Base-by-base conservation (phyloP, 2,329 filamentous ascomycete genomes). In the Alternaria gansuensis region DNA sequence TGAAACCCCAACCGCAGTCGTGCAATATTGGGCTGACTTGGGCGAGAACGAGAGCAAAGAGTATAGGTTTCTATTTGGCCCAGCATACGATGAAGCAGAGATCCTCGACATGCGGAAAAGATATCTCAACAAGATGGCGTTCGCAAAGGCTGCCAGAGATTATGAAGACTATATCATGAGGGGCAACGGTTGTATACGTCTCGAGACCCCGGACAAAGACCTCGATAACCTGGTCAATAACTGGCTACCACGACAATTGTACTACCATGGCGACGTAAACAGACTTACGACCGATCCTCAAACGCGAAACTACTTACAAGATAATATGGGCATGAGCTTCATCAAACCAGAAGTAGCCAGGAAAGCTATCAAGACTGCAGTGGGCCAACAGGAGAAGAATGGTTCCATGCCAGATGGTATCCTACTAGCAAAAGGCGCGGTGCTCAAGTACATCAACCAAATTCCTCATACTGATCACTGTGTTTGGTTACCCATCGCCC, bases 321-420 rank as follows among this genome's bases (percentile, higher is more conserved):
- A 87, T 71, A 85, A 85, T 70, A 86, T 87, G 84, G 84, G 84
- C 55, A 87, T 87, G 84, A 81, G 80, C 48, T 86, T 81, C 71
- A 83, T 86, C 74, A 80, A 81, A 58, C 83, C 84, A 0, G 70
- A 77, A 3, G 81, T 84, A 1, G 77, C 83, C 21, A 81, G 83
- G 4, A 73, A 76, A 29, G 81, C 84, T 5, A 80, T 87, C 56
- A 46, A 84, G 39, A 83, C 72, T 2, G 80, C 84, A 0, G 76
- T 86, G 2, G 77, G 80, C 0, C 84, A 87, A 63, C 84, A 87
- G 65, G 82, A 85, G 63, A 70, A 78, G 13, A 83, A 76, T 23
- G 84, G 84, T n/a, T 79, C 83, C 14, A 85, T 86, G 83, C 84
- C 84, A 0, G 84, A 87, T 65, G 84, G 84, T 5, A 85, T 87